Base-by-base conservation (phyloP, 352 stramenopile species). In the Phytophthora syringae region DNA sequence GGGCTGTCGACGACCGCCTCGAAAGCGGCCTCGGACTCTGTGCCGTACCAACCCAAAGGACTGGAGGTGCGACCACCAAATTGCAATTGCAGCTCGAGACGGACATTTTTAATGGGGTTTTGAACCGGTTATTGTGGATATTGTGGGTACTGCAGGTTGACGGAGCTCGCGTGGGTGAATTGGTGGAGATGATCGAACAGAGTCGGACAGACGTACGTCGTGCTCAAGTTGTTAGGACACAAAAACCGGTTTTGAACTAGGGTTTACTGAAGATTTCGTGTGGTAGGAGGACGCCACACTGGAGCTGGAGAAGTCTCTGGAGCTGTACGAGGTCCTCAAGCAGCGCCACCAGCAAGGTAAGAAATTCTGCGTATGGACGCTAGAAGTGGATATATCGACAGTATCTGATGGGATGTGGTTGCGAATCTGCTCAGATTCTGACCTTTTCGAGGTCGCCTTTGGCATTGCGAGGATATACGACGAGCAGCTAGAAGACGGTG, bases 381-480 rank as follows among this genome's bases (percentile, higher is more conserved):
- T 21, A 13, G 22, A 49, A 12, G 1, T 37, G 18, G 15, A 11
- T 34, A n/a, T n/a, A n/a, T n/a, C n/a, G n/a, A n/a, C n/a, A n/a
- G n/a, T n/a, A n/a, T n/a, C n/a, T n/a, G n/a, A 13, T 18, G 18
- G 36, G 27, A 2, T 53, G 39, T 52, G 6, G 18, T 36, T 13
- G 24, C 20, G 7, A 9, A 37, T 16, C 30, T 37, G 30, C 30
- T 37, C 20, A 74, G 61, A 64, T 21, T 10, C 43, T 13, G 61
- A 74, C 13, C 20, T 43, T 5, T 71, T 71, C 51, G 50, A 71
- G 22, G 55, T 60, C 12, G 67, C 55, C 3, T 74, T 70, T n/a
- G 45, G 55, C 20, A 74, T 74, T 53, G 67, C 67, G 18, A 56
- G 51, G 44, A 63, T 71, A 48, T 68, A 74, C 48, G 67, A 71